Conservation (phyloP, 371 early-diverging fungal species). For the Mortierella sp. region DNA sequence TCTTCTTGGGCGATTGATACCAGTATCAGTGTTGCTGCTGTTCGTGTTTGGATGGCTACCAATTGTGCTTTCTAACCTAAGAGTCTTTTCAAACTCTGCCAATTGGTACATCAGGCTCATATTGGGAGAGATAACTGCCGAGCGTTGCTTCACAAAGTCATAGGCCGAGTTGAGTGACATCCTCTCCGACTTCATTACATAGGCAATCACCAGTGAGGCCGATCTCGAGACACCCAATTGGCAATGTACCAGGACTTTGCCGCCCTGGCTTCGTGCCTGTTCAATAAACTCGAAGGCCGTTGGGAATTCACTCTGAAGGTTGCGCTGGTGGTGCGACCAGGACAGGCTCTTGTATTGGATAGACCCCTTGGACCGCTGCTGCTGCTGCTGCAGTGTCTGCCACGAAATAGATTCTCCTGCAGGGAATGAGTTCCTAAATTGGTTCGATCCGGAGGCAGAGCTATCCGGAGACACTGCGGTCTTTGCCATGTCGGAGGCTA, state of each 20-base stretch:
- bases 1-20: background rate
- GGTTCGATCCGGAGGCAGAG: too few species aligned
- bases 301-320: conserved; percentile 69
- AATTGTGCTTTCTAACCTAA: background rate
- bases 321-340: conserved; percentile 85
- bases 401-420: conserved; percentile 2
- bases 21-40: background rate
- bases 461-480: too few species aligned
- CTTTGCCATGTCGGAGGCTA: conserved; percentile 27
- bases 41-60: background rate
- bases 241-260: conserved; percentile 85
- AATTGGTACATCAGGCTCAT: conserved; percentile 82
- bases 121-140: conserved; percentile 87
- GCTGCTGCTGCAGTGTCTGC: too few species aligned
- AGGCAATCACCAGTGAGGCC: conserved; percentile 90
- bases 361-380: too few species aligned
- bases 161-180: conserved; percentile 79
- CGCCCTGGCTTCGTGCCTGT: conserved; percentile 59
- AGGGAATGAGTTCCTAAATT: conserved; percentile 4
- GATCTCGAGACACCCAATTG: conserved; percentile 91
- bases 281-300: conserved; percentile 80
- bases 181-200: conserved; percentile 77
- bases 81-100: conserved; percentile 73
- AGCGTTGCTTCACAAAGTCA: conserved; percentile 77
- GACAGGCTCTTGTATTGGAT: conserved; percentile 65